These are phyloP conservation scores for Pseudogymnoascus sp. DNA, from an alignment of 2,329 filamentous ascomycete species.

Conservation along the genomic window DNA sequence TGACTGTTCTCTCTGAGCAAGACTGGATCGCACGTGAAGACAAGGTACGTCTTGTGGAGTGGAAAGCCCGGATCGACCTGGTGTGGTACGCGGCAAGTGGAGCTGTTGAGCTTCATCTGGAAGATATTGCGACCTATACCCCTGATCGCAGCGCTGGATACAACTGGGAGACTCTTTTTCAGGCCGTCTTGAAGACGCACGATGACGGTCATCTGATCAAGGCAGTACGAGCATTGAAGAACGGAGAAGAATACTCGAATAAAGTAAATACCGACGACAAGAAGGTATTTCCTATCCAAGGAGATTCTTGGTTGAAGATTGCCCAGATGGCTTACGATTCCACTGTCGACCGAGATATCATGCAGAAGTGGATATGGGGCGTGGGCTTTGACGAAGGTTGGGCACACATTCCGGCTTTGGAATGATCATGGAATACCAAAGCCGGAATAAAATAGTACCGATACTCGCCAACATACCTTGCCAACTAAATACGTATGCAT, in stretches of 20 bases:
- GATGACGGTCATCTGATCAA: conserved; percentile 80
- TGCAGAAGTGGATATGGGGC: conserved; percentile 5
- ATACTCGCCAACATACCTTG: too few species aligned
- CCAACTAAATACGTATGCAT: too few species aligned
- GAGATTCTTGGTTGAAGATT: conserved; percentile 9
- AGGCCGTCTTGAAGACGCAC: conserved; percentile 37
- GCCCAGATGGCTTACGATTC: conserved; percentile 9
- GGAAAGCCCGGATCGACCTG: conserved; percentile 68
- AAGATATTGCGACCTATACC: conserved; percentile 50
- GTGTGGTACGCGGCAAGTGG: conserved; percentile 63
- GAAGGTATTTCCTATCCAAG: conserved; percentile 1
- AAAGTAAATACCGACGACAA: conserved; percentile 34
- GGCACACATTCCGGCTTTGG: not conserved
- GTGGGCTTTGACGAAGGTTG: conserved; percentile 7
- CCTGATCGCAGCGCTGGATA: conserved; percentile 30
- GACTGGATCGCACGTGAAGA: conserved; percentile 49
- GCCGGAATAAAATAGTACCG: too few species aligned
- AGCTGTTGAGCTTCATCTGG: conserved; percentile 48
- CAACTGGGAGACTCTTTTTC: conserved; percentile 31
- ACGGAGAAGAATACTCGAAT: conserved; percentile 46
- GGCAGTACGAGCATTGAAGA: conserved; percentile 56
- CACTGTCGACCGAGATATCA: not conserved
- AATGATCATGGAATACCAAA: too few species aligned
- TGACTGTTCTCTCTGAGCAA: conserved; percentile 57
- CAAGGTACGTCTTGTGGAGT: conserved; percentile 66